Base-by-base conservation (phyloP, 441 rosid species). In the Gossypium schwendimanii region DNA sequence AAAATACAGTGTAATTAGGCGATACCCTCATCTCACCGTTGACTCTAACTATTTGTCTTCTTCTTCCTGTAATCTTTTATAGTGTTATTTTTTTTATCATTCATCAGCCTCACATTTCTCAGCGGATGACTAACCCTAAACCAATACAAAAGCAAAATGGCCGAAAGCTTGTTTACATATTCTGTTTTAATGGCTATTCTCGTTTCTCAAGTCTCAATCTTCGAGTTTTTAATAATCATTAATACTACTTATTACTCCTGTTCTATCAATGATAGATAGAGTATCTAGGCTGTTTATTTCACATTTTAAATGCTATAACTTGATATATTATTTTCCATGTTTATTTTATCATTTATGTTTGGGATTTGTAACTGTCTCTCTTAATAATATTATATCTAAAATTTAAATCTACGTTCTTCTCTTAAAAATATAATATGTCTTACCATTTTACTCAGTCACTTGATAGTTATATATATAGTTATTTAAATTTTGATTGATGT, bases 41-140 rank as follows among this genome's bases (percentile, higher is more conserved):
- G 73, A 67, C 77, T 15, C 41, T 3, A 20, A 28, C 20, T 4
- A 8, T n/a, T n/a, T 45, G 67, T 74, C 62, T 59, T 36, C 17
- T 57, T 66, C 59, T 11, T 47, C 36, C 36, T 31, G 36, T 31
- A 5, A 6, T 31, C 36, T 31, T 31, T 31, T 31, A 31, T 31
- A 31, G 8, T 31, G 36, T 31, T 31, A 0, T 31, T 31, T 28
- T 28, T 28, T 28, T 4, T 8, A 10, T 39, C 60, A 3, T 6
- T n/a, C 9, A 3, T 14, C 0, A 10, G 39, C 31, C 18, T 14
- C 3, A 59, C 15, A 59, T 24, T 5, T 26, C 63, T 24, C 10
- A n/a, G 41, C 39, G 7, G 62, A 24, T 57, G 62, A 57, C 15
- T 57, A 24, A 54, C 26, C 26, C 26, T 1, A 54, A 18, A 20